Conservation (phyloP, 495 filamentous ascomycete species). For the Annulohypoxylon maeteangense region DNA sequence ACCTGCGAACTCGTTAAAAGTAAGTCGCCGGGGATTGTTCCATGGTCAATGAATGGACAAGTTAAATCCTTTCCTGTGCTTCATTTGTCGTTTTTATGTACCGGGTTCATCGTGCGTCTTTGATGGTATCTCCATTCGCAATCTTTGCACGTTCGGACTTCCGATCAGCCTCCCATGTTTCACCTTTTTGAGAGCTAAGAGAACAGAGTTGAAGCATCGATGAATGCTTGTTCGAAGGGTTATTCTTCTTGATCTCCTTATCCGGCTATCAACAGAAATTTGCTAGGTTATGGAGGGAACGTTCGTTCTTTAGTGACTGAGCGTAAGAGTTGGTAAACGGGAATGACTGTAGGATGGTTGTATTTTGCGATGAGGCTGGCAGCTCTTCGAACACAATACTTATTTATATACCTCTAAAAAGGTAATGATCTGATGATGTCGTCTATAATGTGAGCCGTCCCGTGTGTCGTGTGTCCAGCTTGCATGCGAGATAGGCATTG, state of each 20-base stretch:
- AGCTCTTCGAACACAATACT: too few relatives aligned
- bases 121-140: neutral
- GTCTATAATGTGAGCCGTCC: slow-evolving; percentile 52
- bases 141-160: neutral
- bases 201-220: too few relatives aligned
- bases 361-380: too few relatives aligned
- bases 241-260: too few relatives aligned
- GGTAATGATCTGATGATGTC: slow-evolving; percentile 42
- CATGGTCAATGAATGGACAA: slow-evolving; percentile 41
- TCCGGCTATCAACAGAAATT: too few relatives aligned
- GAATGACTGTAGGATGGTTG: too few relatives aligned
- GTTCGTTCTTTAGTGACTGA: too few relatives aligned
- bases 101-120: slow-evolving; percentile 4
- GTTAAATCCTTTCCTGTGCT: slow-evolving; percentile 50
- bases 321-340: too few relatives aligned
- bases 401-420: slow-evolving; percentile 2
- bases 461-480: slow-evolving; percentile 51
- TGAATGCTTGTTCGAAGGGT: too few relatives aligned
- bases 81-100: slow-evolving; percentile 33
- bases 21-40: slow-evolving; percentile 51
- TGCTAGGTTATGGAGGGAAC: too few relatives aligned
- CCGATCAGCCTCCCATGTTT: neutral
- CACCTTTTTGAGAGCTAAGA: too few relatives aligned
- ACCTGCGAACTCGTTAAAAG: slow-evolving; percentile 54
- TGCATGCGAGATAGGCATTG: slow-evolving; percentile 52